Percentiles rank a stretch among this genome's conserved stretches.
Evolutionary conservation across 345 rosid species (phyloP).

Genomic region (Arabidopsis thaliana): DNA sequence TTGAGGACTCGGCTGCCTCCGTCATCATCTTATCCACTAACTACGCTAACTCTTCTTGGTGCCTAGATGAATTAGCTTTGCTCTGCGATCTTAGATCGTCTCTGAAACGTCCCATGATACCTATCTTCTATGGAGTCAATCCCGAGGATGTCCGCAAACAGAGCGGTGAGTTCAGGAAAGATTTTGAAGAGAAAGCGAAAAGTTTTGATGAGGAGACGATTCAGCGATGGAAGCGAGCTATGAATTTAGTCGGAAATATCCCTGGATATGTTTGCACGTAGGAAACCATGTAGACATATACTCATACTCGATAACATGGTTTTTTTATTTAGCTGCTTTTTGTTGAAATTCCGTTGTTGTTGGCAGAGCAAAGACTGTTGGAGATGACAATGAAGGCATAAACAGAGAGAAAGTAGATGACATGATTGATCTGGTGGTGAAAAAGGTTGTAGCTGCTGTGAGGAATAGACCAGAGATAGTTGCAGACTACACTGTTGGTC

Average conservation of each 20-base stretch:
- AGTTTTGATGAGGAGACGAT: slow-evolving; percentile 40
- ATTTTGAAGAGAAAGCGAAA: slow-evolving; percentile 38
- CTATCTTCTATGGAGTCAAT: slow-evolving; percentile 55
- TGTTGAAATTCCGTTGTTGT: not conserved
- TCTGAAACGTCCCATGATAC: slow-evolving; percentile 48
- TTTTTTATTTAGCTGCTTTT: not conserved
- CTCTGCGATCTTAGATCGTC: slow-evolving; percentile 41
- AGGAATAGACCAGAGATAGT: slow-evolving; percentile 59
- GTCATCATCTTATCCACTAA: slow-evolving; percentile 49
- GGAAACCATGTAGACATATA: not conserved
- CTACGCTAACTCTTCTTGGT: slow-evolving; percentile 57
- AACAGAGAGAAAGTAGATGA: slow-evolving; percentile 9
- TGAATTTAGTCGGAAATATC: slow-evolving; percentile 50
- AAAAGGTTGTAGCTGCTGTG: slow-evolving; percentile 52
- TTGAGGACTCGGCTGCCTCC: slow-evolving; percentile 60
- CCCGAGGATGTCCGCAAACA: slow-evolving; percentile 59
- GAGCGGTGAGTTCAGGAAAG: slow-evolving; percentile 42
- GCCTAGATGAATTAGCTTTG: slow-evolving; percentile 56
- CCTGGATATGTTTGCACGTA: slow-evolving; percentile 45
- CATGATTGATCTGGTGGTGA: slow-evolving; percentile 49
- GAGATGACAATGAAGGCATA: not conserved
- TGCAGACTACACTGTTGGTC: slow-evolving; percentile 44
- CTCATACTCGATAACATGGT: not conserved
- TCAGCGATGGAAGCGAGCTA: slow-evolving; percentile 53
- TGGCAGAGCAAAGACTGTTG: slow-evolving; percentile 10